Conservation (phyloP, 352 stramenopile genomes). For the Plasmopara muralis region DNA sequence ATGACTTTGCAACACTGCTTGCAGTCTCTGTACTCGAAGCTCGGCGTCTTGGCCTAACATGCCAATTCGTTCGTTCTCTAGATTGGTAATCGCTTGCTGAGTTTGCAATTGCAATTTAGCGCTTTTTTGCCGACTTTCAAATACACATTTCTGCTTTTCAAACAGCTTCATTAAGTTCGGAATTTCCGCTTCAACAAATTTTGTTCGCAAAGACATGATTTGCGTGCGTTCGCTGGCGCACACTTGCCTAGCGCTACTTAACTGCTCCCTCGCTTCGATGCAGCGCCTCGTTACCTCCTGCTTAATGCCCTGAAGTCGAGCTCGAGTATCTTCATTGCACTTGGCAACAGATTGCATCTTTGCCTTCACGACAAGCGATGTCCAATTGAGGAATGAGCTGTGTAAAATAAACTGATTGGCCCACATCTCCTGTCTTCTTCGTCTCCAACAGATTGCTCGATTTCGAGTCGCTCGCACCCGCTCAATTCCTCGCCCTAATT, state of each 20-base stretch:
- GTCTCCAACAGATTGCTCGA: slow-evolving; percentile 29
- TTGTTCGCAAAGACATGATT: slow-evolving; percentile 14
- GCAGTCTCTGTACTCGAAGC: slow-evolving; percentile 1
- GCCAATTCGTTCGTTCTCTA: slow-evolving; percentile 14
- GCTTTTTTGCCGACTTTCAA: slow-evolving; percentile 8
- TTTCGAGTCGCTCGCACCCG: slow-evolving; percentile 27
- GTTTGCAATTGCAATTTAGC: slow-evolving; percentile 4
- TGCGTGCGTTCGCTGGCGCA: slow-evolving; percentile 5
- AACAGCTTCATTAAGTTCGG: slow-evolving; percentile 13
- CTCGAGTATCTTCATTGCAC: slow-evolving; percentile 10
- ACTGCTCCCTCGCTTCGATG: slow-evolving; percentile 7
- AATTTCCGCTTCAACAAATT: slow-evolving; percentile 14
- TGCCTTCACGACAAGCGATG: slow-evolving; percentile 8
- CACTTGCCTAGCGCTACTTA: slow-evolving; percentile 7
- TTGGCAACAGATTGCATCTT: slow-evolving; percentile 2
- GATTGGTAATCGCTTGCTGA: slow-evolving; percentile 3
- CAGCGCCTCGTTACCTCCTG: slow-evolving; percentile 10
- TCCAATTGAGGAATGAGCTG: slow-evolving; percentile 29
- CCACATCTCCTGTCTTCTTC: slow-evolving; percentile 11
- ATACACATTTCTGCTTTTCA: slow-evolving; percentile 3
- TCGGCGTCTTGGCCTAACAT: slow-evolving; percentile 29
- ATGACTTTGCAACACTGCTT: slow-evolving; percentile 1
- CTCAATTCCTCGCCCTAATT: slow-evolving; percentile 17
- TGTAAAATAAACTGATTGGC: slow-evolving; percentile 3
- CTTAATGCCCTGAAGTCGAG: slow-evolving; percentile 8